Conservation (phyloP, 257 asterid species). For the Solanum appendiculatum region DNA sequence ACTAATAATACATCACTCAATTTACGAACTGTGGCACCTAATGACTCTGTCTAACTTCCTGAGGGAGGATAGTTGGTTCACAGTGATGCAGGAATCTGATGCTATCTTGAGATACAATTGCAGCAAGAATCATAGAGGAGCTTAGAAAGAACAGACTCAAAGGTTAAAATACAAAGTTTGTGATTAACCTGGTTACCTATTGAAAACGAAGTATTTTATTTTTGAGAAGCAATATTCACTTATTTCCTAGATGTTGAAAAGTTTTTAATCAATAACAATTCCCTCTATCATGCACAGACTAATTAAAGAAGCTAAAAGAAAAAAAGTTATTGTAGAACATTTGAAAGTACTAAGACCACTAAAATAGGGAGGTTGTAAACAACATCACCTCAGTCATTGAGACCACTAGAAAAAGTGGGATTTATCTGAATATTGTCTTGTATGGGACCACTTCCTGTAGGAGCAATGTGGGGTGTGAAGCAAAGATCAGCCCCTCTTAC, state of each 20-base stretch:
- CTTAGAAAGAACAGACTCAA: background rate
- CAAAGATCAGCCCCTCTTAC: slow-evolving; percentile 28
- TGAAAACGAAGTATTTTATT: background rate
- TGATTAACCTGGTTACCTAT: background rate
- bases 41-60: background rate
- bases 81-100: background rate
- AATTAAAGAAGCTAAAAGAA: background rate
- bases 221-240: background rate
- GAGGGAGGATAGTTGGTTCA: background rate
- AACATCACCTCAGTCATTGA: slow-evolving; percentile 37
- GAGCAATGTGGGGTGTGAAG: slow-evolving; percentile 33
- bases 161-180: background rate
- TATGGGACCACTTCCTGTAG: slow-evolving; percentile 41
- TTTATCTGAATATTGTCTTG: slow-evolving; percentile 34
- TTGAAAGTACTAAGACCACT: background rate
- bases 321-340: background rate
- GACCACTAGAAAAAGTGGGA: slow-evolving; percentile 35
- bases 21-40: background rate
- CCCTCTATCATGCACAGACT: background rate
- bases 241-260: background rate
- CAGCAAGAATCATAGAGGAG: background rate
- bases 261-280: background rate
- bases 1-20: background rate
- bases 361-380: background rate
- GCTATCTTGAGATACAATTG: background rate